Conservation (phyloP, 805 yeast species). For the Saturnispora saitoi region DNA sequence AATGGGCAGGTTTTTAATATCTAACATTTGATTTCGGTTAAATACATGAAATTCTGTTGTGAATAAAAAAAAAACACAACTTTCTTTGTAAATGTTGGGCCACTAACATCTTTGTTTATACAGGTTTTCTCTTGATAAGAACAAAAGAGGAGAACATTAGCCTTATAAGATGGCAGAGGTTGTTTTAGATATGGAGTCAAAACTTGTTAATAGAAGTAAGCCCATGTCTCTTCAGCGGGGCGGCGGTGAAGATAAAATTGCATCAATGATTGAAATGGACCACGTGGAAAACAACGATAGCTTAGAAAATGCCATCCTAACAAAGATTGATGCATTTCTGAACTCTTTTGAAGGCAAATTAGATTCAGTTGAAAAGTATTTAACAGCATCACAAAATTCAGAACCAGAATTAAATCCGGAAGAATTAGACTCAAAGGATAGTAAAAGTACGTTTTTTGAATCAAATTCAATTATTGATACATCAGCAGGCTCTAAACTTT, state of each 20-base stretch:
- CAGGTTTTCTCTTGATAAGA: not conserved
- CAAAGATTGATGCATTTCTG: slow-evolving; percentile 24
- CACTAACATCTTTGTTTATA: not conserved
- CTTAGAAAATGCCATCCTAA: slow-evolving; percentile 23
- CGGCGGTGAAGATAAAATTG: not conserved
- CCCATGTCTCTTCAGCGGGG: not conserved
- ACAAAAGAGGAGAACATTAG: not conserved
- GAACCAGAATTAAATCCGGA: no score
- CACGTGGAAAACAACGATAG: slow-evolving; percentile 8
- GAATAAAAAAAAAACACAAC: not conserved
- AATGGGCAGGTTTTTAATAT: slow-evolving; percentile 97
- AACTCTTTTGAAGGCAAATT: slow-evolving; percentile 23
- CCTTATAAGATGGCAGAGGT: not conserved
- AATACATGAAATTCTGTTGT: not conserved
- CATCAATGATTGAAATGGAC: not conserved
- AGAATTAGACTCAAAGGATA: not conserved
- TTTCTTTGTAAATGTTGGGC: not conserved
- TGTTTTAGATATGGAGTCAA: not conserved
- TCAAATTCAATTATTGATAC: slow-evolving; percentile 10
- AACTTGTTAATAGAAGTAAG: not conserved
- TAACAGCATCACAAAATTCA: slow-evolving; percentile 14
- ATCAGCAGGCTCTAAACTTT: slow-evolving; percentile 18
- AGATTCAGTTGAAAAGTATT: slow-evolving; percentile 23
- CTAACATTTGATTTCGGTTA: not conserved
- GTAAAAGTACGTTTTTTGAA: not conserved